Evolutionary conservation across 192 early-diverging fungal genomes (phyloP).

Genomic region (Thamnidium elegans): DNA sequence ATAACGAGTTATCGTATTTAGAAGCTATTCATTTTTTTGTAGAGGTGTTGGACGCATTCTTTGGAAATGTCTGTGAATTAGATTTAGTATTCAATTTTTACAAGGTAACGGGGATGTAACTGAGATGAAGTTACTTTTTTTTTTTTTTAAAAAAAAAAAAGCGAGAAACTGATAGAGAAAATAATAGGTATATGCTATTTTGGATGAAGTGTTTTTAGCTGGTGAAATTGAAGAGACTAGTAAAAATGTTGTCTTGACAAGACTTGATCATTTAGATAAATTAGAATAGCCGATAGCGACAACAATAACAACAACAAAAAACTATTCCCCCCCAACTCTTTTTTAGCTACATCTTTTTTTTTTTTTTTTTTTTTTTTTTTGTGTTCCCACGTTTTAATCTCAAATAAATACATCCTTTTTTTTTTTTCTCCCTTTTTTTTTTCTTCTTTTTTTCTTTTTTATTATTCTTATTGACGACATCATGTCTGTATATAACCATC

Average conservation of each 20-base stretch:
- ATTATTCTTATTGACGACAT: neutral
- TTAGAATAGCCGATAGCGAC: conserved; percentile 45
- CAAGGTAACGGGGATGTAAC: conserved; percentile 63
- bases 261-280: conserved; percentile 75
- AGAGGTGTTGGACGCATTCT: conserved; percentile 96
- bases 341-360: neutral
- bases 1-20: conserved; percentile 93
- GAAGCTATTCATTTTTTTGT: conserved; percentile 99
- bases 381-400: neutral
- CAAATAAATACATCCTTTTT: neutral
- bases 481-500: conserved; percentile 69
- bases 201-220: conserved; percentile 97
- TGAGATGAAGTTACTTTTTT: neutral
- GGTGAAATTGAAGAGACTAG: conserved; percentile 99
- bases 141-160: conserved; percentile 1
- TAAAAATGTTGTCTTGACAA: conserved; percentile 67
- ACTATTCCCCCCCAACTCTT: neutral
- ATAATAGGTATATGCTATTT: conserved; percentile 82
- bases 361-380: neutral
- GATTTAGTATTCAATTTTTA: conserved; percentile 99
- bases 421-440: neutral
- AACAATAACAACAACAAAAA: neutral
- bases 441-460: neutral
- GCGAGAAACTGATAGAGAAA: too few species aligned
- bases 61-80: conserved; percentile 97